phyloP scores from a whole-genome alignment of 2,329 filamentous ascomycete species.

The Shiraia bambusicola region DNA sequence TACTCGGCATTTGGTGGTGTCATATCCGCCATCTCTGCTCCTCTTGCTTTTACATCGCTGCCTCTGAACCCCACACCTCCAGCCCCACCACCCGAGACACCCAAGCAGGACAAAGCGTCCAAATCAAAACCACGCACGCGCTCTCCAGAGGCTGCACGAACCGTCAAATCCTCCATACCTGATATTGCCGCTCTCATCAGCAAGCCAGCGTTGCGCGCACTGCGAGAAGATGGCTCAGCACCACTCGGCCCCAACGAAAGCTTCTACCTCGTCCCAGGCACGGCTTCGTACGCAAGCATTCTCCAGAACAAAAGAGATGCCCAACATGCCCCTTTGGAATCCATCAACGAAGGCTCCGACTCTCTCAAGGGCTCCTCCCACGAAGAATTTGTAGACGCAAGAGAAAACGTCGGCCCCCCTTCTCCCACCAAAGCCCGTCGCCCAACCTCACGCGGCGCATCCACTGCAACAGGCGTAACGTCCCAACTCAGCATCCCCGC shows the following conservation, averaged over 20 bases:
- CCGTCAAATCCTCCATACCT: slow-evolving; percentile 57
- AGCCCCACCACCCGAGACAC: slow-evolving; percentile 30
- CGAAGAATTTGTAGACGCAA: slow-evolving; percentile 88
- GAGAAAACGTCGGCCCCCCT: slow-evolving; percentile 60
- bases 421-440: slow-evolving; percentile 47
- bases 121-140: slow-evolving; percentile 26
- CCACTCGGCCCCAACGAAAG: slow-evolving; percentile 46
- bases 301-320: slow-evolving; percentile 48
- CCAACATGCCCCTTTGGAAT: slow-evolving; percentile 39
- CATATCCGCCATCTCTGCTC: slow-evolving; percentile 85
- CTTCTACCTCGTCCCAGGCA: slow-evolving; percentile 95
- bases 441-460: slow-evolving; percentile 33
- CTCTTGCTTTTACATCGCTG: slow-evolving; percentile 87
- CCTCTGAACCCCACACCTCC: slow-evolving; percentile 58
- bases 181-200: slow-evolving; percentile 85
- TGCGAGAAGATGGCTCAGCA: slow-evolving; percentile 64
- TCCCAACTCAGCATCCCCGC: slow-evolving; percentile 34
- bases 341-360: slow-evolving; percentile 45
- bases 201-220: slow-evolving; percentile 76
- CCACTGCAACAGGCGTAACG: slow-evolving; percentile 18
- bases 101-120: slow-evolving; percentile 20
- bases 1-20: slow-evolving; percentile 89
- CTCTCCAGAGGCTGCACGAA: slow-evolving; percentile 33
- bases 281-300: slow-evolving; percentile 90
- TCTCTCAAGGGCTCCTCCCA: slow-evolving; percentile 35